A percentile compares a stretch with the other conserved stretches of the same genome.
These are phyloP conservation scores for Bretziella fagacearum DNA, from an alignment of 2,329 filamentous ascomycete species.

Conservation along the genomic window DNA sequence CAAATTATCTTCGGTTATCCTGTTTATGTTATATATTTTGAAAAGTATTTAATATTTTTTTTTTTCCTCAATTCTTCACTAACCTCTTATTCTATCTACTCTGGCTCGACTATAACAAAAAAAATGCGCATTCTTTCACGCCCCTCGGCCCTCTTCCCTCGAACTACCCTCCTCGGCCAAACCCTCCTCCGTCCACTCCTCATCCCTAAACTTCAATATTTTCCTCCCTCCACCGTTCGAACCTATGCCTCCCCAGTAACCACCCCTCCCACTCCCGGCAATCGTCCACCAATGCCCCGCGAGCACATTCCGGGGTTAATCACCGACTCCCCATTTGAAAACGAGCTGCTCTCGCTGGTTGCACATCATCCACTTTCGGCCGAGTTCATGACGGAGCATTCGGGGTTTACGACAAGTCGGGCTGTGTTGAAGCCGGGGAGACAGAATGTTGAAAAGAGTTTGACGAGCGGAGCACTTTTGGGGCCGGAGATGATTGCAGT, in stretches of 20 bases:
- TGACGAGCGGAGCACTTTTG: conserved; percentile 5
- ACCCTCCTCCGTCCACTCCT: not conserved
- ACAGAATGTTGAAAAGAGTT: conserved; percentile 3
- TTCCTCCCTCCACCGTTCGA: not conserved
- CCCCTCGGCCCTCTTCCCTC: not conserved
- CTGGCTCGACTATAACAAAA: not conserved
- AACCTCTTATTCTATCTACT: not conserved
- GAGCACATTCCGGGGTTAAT: conserved; percentile 5
- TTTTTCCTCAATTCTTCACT: not conserved
- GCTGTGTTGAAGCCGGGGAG: conserved; percentile 2
- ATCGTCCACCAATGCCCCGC: not conserved
- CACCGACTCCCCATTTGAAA: conserved; percentile 2
- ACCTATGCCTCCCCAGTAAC: not conserved
- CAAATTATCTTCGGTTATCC: not conserved
- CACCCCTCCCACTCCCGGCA: not conserved
- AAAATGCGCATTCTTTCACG: not conserved
- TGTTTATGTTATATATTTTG: not conserved
- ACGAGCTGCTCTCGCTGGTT: conserved; percentile 3
- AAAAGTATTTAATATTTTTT: not conserved
- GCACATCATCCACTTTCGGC: not conserved
- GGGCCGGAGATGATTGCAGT: conserved; percentile 7
- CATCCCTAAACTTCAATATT: not conserved
- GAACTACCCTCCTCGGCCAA: not conserved
- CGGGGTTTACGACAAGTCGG: conserved; percentile 1
- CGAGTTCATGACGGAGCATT: conserved; percentile 3